Evolutionary conservation across 306 rosid genomes (phyloP).

Genomic region (Corylus avellana): DNA sequence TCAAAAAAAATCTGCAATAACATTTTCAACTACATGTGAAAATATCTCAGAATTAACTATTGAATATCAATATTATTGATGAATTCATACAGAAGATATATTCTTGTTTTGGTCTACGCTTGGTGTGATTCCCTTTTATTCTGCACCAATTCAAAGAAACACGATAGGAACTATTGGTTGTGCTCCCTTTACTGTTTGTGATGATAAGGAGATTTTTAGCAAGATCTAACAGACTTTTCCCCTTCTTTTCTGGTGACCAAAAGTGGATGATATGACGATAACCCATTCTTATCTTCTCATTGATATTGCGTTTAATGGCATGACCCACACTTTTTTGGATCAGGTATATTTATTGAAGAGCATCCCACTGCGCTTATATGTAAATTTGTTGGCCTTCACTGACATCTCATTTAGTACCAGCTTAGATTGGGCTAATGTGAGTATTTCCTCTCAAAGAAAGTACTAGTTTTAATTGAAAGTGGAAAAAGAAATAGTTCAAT

Average conservation of each 20-base stretch:
- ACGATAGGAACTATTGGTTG: background rate
- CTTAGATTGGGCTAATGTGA: constrained; percentile 79
- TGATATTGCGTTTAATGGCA: background rate
- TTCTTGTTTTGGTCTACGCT: background rate
- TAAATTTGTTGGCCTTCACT: constrained; percentile 51
- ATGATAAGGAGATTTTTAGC: background rate
- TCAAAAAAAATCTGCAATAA: background rate
- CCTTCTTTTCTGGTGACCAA: background rate
- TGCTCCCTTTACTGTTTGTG: background rate
- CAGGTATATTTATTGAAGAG: constrained; percentile 83
- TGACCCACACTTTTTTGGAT: constrained; percentile 18
- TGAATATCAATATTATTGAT: background rate
- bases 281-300: background rate
- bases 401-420: constrained; percentile 46
- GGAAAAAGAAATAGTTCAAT: background rate
- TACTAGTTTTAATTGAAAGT: background rate
- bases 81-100: background rate
- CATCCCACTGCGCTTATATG: constrained; percentile 66
- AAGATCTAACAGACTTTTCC: background rate
- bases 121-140: background rate
- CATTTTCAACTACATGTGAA: background rate
- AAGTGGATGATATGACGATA: background rate
- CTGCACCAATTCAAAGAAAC: background rate
- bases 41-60: background rate
- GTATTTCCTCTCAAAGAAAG: constrained; percentile 13